Conservation (phyloP, 140 eudicot species). For the Flaveria floridana region DNA sequence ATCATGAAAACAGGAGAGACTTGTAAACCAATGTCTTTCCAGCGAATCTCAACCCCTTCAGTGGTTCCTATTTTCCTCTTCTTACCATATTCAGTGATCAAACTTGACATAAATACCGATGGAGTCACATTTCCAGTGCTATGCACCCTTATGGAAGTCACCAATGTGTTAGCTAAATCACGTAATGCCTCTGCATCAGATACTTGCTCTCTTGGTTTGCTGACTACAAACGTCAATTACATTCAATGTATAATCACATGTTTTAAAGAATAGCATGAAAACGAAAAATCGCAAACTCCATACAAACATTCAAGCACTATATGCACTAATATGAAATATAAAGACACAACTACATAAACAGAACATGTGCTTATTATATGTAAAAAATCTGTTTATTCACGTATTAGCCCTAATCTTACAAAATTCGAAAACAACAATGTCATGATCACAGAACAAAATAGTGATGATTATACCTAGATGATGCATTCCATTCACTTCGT, state of each 20-base stretch:
- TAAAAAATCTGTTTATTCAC: background rate
- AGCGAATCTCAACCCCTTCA: slow-evolving; percentile 31
- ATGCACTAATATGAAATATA: background rate
- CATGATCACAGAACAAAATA: background rate
- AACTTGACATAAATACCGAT: slow-evolving; percentile 48
- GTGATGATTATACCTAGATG: slow-evolving; percentile 38
- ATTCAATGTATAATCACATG: background rate
- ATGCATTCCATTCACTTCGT: slow-evolving; percentile 60
- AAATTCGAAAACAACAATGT: background rate
- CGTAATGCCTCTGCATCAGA: slow-evolving; percentile 81
- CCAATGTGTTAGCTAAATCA: slow-evolving; percentile 56
- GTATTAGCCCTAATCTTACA: background rate
- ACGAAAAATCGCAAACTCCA: background rate
- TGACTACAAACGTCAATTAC: slow-evolving; percentile 35
- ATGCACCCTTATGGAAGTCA: slow-evolving; percentile 50
- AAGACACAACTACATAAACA: background rate
- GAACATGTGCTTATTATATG: background rate
- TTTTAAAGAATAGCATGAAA: background rate
- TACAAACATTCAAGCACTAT: background rate
- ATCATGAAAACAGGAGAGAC: slow-evolving; percentile 49
- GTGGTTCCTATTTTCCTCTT: slow-evolving; percentile 17
- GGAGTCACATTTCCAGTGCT: slow-evolving; percentile 55
- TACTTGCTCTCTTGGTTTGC: slow-evolving; percentile 76
- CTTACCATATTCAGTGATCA: slow-evolving; percentile 43
- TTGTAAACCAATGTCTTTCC: slow-evolving; percentile 56